Base-by-base conservation (phyloP, 352 stramenopile species). In the Phytophthora pluvialis region DNA sequence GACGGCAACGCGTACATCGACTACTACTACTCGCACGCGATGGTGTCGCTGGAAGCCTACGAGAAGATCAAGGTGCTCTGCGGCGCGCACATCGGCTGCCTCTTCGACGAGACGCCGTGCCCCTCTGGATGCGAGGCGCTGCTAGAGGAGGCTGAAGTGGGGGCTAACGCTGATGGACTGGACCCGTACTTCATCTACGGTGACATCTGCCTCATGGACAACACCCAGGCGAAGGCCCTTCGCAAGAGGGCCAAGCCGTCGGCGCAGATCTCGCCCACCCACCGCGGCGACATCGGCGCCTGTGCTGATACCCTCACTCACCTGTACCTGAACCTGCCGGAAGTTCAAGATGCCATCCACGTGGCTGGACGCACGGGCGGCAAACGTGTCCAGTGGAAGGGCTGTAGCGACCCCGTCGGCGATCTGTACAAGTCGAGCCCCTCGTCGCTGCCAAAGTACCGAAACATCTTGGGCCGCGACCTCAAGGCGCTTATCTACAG, bases 21-120 rank as follows among this genome's bases (percentile, higher is more conserved):
- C 61, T 90, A 93, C 48, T 91, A 91, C 73, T 95, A 96, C 75
- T 90, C 81, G 45, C 90, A 97, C 66, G 88, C 78, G 1, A 77
- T 97, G 60, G 74, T 97, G 43, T 93, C 83, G 49, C 76, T 87
- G 13, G 84, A 94, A 74, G 80, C 77, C 31, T 94, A 93, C 63
- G 65, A 83, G 43, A 74, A 81, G 57, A 88, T 89, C 39, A 73
- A 80, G 47, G 70, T 82, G 29, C 35, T 68, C 4, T 94, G 86
- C 42, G 81, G 77, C 26, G 59, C 63, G 2, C 62, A 85, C 45
- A 89, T 89, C 29, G 82, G 80, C 49, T 78, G 63, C 26, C 87
- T 88, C 56, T 88, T 92, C 64, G 77, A 78, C 43, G 70, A 77
- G 13, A 72, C 61, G 7, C 64, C 72, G 33, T 93, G 86, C 54